A percentile compares a stretch with the other conserved stretches of the same genome.
Evolutionary conservation across 208 protist genomes (phyloP).

Genomic region (Trypanosomatidae sp.): DNA sequence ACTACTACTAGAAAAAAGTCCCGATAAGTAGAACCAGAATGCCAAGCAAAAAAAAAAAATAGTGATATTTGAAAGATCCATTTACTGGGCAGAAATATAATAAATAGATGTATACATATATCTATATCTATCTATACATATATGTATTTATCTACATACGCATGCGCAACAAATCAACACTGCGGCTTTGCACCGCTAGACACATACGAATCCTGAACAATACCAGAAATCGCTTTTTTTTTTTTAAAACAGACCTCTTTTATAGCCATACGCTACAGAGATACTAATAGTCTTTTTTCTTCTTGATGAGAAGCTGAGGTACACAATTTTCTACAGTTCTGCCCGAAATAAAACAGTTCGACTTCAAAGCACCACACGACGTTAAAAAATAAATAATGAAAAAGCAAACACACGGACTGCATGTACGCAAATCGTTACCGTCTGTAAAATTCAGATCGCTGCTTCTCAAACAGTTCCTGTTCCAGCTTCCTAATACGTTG

Average conservation of each 20-base stretch:
- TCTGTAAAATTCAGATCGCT: conserved; percentile 68
- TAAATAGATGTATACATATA: not conserved
- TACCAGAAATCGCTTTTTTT: not conserved
- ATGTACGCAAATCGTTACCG: conserved; percentile 3
- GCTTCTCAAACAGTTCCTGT: conserved; percentile 73
- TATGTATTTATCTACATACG: not conserved
- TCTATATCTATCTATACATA: not conserved
- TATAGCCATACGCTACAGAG: not conserved
- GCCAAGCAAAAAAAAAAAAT: conserved; percentile 1
- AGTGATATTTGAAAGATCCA: no score
- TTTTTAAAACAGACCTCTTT: not conserved
- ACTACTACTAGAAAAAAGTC: not conserved
- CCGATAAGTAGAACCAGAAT: not conserved
- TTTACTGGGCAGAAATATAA: not conserved
- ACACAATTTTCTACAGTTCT: not conserved
- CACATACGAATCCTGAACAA: not conserved
- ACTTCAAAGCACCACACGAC: not conserved
- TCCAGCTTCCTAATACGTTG: conserved; percentile 75
- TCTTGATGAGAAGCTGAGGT: not conserved
- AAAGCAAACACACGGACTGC: not conserved
- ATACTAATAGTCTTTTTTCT: not conserved
- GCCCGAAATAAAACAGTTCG: no score
- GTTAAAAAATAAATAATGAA: conserved; percentile 15
- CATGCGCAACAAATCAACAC: not conserved
- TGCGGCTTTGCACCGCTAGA: no score